Percentiles rank a stretch among this genome's conserved stretches.
Evolutionary conservation across 108 stramenopile species (phyloP).

Genomic region (Nannochloropsis salina): DNA sequence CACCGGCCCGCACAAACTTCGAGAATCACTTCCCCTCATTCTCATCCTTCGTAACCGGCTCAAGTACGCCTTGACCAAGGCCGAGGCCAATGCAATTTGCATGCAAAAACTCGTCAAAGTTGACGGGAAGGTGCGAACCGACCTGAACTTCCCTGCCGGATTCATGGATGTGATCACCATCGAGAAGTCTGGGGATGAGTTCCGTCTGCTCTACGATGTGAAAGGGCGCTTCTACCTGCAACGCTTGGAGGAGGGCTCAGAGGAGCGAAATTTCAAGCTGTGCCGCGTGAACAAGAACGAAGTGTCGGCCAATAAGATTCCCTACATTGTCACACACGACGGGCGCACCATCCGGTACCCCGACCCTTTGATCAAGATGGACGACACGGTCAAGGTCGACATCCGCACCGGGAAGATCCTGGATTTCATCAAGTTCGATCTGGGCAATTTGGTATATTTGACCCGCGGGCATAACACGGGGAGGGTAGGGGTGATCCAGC

Average conservation of each 20-base stretch:
- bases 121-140: conserved; percentile 97
- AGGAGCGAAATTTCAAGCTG: conserved; percentile 93
- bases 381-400: conserved; percentile 95
- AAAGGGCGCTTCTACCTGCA: conserved; percentile 97
- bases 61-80: conserved; percentile 97
- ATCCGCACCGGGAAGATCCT: conserved; percentile 89
- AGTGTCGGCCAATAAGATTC: conserved; percentile 85
- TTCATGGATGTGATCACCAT: conserved; percentile 96
- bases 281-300: conserved; percentile 89
- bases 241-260: conserved; percentile 67
- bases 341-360: conserved; percentile 99
- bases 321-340: conserved; percentile 97
- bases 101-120: conserved; percentile 89
- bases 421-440: conserved; percentile 88
- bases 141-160: conserved; percentile 95
- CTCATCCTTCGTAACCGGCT: conserved; percentile 97
- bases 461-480: conserved; percentile 92
- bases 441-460: conserved; percentile 92
- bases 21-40: conserved; percentile 90
- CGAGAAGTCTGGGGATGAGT: conserved; percentile 87
- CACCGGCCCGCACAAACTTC: conserved; percentile 93
- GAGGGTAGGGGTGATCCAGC: conserved; percentile 88
- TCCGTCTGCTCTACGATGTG: conserved; percentile 95
- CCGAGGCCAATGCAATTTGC: conserved; percentile 96
- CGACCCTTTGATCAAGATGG: conserved; percentile 88